Conservation (phyloP, 1,139 yeast genomes). For the Citeromyces hawaiiensis region DNA sequence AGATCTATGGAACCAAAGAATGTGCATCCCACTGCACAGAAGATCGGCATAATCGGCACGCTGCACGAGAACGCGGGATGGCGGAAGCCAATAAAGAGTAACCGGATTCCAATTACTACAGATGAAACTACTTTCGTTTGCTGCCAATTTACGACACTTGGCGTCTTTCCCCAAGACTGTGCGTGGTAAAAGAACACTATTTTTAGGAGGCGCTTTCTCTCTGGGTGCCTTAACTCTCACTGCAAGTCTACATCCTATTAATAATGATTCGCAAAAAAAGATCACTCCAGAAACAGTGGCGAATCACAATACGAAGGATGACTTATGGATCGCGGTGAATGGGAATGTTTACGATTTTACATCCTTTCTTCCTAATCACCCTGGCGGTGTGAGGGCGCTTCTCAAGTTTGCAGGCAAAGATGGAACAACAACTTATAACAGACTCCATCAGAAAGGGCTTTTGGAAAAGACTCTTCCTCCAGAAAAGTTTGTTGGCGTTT, state of each 20-base stretch:
- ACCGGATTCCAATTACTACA: neutral
- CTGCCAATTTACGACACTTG: neutral
- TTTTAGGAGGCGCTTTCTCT: neutral
- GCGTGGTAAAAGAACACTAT: neutral
- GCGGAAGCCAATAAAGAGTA: neutral
- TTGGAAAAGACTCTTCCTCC: conserved; percentile 22
- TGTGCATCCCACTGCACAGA: no score
- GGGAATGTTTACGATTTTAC: conserved; percentile 80
- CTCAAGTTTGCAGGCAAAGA: conserved; percentile 79
- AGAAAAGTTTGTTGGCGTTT: conserved; percentile 16
- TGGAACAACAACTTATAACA: conserved; percentile 77
- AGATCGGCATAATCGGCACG: neutral
- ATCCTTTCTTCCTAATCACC: conserved; percentile 65
- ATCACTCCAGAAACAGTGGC: conserved; percentile 21
- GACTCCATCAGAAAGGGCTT: conserved; percentile 62
- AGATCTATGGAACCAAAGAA: no score
- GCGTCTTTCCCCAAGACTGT: neutral
- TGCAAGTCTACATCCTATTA: neutral
- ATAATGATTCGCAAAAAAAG: conserved; percentile 1
- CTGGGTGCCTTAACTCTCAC: neutral
- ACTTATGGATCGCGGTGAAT: conserved; percentile 83
- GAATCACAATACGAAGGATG: conserved; percentile 46
- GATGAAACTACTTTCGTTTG: neutral
- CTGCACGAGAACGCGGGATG: neutral
- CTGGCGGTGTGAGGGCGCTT: conserved; percentile 76